phyloP scores from a whole-genome alignment of 148 eudicot species.

The Rhododendron simsii region DNA sequence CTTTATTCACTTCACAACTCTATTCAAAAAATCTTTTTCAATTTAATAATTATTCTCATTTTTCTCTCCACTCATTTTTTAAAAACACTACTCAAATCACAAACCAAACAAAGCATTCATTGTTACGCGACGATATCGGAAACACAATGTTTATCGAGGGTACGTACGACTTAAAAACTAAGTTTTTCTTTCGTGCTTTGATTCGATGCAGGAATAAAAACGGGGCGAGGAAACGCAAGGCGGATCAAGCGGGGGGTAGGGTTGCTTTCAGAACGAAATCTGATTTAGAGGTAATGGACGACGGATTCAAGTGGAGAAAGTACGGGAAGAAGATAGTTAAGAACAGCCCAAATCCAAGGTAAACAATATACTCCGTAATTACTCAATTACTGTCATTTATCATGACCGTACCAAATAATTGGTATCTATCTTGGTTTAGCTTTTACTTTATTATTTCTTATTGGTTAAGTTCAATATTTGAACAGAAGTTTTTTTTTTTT shows the following conservation, averaged over 20 bases:
- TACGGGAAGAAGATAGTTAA: constrained; percentile 18
- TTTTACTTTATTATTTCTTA: too few species aligned
- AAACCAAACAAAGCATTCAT: too few species aligned
- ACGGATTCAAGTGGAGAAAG: constrained; percentile 14
- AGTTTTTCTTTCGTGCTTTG: neutral
- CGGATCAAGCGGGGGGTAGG: neutral
- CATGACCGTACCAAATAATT: neutral
- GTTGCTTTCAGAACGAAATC: constrained; percentile 8
- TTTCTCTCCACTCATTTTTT: too few species aligned
- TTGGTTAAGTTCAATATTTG: too few species aligned
- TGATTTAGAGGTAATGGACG: constrained; percentile 4
- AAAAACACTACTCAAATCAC: too few species aligned
- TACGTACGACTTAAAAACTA: neutral
- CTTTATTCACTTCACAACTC: too few species aligned
- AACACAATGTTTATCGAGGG: too few species aligned
- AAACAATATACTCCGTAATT: neutral
- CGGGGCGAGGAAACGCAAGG: neutral
- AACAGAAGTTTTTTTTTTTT: too few species aligned
- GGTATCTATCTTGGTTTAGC: too few species aligned
- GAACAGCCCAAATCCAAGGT: constrained; percentile 13
- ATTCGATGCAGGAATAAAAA: neutral
- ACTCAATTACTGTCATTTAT: neutral
- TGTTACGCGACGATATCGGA: neutral
- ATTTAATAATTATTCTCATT: too few species aligned
- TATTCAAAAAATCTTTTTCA: too few species aligned